A percentile compares a stretch with the other conserved stretches of the same genome.
These are phyloP conservation scores for Fusarium musae DNA, from an alignment of 2,329 filamentous ascomycete species.

Conservation along the genomic window DNA sequence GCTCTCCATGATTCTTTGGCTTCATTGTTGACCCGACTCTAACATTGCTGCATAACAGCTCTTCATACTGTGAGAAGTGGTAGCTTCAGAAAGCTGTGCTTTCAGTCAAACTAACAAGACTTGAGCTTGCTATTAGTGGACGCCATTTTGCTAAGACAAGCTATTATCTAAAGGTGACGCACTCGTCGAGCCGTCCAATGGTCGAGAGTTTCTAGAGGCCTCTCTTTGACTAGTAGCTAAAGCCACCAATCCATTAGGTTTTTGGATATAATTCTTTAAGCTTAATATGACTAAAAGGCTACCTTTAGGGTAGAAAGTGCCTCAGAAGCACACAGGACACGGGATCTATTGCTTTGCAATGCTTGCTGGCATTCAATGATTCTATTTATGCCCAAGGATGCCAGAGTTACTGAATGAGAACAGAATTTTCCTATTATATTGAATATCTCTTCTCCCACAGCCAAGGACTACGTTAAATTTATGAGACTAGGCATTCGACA, in stretches of 20 bases:
- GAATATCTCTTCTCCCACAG: too few species aligned
- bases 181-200: neutral
- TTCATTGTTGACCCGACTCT: neutral
- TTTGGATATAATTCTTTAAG: accelerated
- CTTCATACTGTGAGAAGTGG: neutral
- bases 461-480: too few species aligned
- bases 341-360: neutral
- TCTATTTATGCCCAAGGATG: neutral
- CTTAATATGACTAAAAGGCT: too few species aligned
- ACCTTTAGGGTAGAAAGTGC: too few species aligned
- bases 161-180: slow-evolving; percentile 6
- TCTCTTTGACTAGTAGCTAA: neutral
- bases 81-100: neutral
- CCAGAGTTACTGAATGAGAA: neutral
- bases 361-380: neutral
- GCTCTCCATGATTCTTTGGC: neutral
- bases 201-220: neutral
- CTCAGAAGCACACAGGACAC: too few species aligned
- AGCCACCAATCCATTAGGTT: neutral
- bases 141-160: neutral
- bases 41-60: accelerated
- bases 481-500: too few species aligned
- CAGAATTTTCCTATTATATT: too few species aligned
- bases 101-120: too few species aligned
- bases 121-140: neutral